Evolutionary conservation across 2,329 filamentous ascomycete genomes (phyloP), one percentile per base, ranked within the genome.

Genomic region (Ophiosphaerella narmari): DNA sequence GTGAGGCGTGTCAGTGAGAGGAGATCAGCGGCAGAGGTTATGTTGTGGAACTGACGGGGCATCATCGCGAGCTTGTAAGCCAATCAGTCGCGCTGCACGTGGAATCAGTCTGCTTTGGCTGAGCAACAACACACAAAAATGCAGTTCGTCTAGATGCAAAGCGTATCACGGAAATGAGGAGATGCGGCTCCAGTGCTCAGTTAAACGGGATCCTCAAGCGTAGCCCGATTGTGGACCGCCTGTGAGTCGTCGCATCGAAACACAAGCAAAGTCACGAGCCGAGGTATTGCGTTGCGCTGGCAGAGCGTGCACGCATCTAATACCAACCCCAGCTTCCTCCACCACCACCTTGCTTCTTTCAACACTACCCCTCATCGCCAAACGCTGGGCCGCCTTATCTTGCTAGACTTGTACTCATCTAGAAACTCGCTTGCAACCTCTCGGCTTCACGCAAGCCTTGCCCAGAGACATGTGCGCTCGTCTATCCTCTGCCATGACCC

Each of bases 1-100:
- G 39, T 14, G 32, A 32, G 21, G 34, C 33, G 12, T 37, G 49
- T 44, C 44, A 41, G 41, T 24, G 29, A n/a, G 9, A 9, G 4
- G 33, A 13, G 12, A 11, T 21, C 4, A 5, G 18, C 18, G 18
- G 18, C 4, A 21, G 18, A 26, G 32, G 33, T 7, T 26, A 12
- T 8, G 39, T 31, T 29, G 43, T 26, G 26, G 18, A 39, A 38
- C 44, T 46, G 42, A 57, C 57, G 46, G 26, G 51, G 39, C 57
- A 57, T 60, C 36, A 26, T 50, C 18, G 29, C 5, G 7, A 14
- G 11, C 14, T 33, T 21, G 12, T 8, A 12, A 31, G n/a, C 32
- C 26, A 29, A 29, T 29, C 26, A 29, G 4, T 29, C 26, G 26
- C 5, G 26, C 2, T 29, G 26, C 26, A 7, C 26, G 26, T 29